Conservation (phyloP, 345 rosid genomes). For the Linum tenue region DNA sequence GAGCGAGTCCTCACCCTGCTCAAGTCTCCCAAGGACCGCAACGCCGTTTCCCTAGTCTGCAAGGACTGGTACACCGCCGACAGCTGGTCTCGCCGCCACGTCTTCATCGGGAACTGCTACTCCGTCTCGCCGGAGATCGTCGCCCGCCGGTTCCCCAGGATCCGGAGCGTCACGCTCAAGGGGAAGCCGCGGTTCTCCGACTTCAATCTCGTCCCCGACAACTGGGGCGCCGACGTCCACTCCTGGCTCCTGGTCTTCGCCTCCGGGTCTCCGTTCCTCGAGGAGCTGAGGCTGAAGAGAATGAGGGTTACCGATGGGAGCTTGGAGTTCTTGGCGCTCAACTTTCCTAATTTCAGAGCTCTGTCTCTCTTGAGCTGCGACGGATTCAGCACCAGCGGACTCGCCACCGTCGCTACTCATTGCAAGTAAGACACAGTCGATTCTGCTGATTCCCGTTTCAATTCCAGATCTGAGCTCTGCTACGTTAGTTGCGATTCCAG, state of each 20-base stretch:
- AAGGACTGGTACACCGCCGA: slow-evolving; percentile 65
- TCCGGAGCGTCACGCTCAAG: slow-evolving; percentile 48
- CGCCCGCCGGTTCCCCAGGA: slow-evolving; percentile 43
- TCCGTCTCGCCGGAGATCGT: slow-evolving; percentile 56
- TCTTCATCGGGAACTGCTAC: slow-evolving; percentile 69
- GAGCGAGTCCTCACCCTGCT: slow-evolving; percentile 38
- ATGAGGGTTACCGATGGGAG: slow-evolving; percentile 75
- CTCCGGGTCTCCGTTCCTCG: slow-evolving; percentile 58
- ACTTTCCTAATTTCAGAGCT: slow-evolving; percentile 60
- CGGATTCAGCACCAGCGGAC: slow-evolving; percentile 79
- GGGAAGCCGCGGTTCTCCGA: slow-evolving; percentile 72
- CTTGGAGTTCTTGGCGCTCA: slow-evolving; percentile 41
- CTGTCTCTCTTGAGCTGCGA: slow-evolving; percentile 74
- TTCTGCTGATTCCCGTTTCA: background rate
- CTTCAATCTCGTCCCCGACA: slow-evolving; percentile 52
- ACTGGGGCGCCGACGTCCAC: slow-evolving; percentile 63
- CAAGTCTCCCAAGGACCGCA: slow-evolving; percentile 8
- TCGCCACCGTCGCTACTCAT: slow-evolving; percentile 53
- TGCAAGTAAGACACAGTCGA: slow-evolving; percentile 44
- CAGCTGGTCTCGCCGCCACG: slow-evolving; percentile 46
- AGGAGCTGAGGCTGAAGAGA: slow-evolving; percentile 65
- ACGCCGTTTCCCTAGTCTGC: slow-evolving; percentile 54
- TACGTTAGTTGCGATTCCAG: background rate
- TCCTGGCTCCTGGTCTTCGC: slow-evolving; percentile 55
- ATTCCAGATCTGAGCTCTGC: background rate